Base-by-base conservation (phyloP, 1,284 basidiomycete genomes). In the Marasmius tenuissimus region DNA sequence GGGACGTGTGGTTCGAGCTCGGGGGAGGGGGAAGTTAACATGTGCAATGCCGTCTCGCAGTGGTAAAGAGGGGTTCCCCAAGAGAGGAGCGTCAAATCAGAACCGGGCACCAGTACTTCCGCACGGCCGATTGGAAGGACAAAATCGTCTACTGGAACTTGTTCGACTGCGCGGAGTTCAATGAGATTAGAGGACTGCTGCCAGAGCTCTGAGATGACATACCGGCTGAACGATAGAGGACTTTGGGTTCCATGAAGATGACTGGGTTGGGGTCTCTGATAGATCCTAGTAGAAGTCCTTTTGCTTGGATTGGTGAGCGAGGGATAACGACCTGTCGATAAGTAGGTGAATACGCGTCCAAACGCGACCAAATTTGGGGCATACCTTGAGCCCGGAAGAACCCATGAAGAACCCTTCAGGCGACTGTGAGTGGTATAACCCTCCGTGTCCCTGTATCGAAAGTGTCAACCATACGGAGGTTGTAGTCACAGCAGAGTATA, bases 381-480 rank as follows among this genome's bases (percentile, higher is more conserved):
- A 11, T 62, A 94, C 94, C 82, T 97, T 97, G 45, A 98, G 70
- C 0, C 96, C 96, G 0, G 93, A 82, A 1, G 93, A 95, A 52
- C 91, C 94, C 79, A 97, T 86, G 75, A 97, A 98, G 77, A 89
- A 98, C 0, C 92, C 95, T 78, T 98, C 96, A 1, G 95, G 94
- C 60, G 92, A 94, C 75, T 98, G 96, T 4, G 92, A 95, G 71
- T 98, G 96, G 72, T 98, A 98, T 62, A 97, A 75, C 12, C 92
- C 96, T 48, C 96, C 95, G 72, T 97, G 95, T 0, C 95, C 94
- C 68, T 81, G 52, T 16, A 57, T 20, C n/a, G 38, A 10, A 45
- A 16, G 45, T 57, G 52, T 58, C 49, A n/a, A 27, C 34, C 38
- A 38, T 27, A 9, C 20, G 27, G 39, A 35, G 14, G 35, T 27